Base-by-base conservation (phyloP, 1,284 basidiomycete species). In the Leccinum fuscescens region DNA sequence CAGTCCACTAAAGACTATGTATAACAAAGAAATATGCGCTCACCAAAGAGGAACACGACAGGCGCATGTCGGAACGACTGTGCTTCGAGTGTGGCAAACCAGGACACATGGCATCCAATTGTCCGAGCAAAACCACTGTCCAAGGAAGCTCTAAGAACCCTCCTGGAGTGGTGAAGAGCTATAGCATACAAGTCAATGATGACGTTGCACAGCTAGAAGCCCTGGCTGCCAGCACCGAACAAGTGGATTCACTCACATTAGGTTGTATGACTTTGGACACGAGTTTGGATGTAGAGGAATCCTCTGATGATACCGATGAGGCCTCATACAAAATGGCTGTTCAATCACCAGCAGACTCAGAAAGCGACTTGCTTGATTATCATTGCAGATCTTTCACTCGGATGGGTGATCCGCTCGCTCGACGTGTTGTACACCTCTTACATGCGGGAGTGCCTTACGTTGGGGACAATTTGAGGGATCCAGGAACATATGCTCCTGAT, bases 291-390 rank as follows among this genome's bases (percentile, higher is more conserved):
- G 27, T 0, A 27, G 27, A 27, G 7, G 27, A 27, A 8, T 27
- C 27, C 27, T 27, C 27, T 27, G 27, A 27, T 2, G 27, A 27
- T 7, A 8, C 27, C 0, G 27, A 27, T 2, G 27, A 27, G 7
- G 0, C 27, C 7, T 27, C 27, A 7, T 27, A 27, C 0, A 0
- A 27, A 0, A 27, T 0, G 27, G 27, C 27, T 27, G 27, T 0
- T 27, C 27, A 27, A 27, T 27, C 27, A 27, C 27, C 7, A 27
- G 27, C 27, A 27, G 27, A 27, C 27, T 27, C 27, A 27, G 27
- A 27, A 27, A 27, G 27, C 27, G 27, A 27, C 27, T 27, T 27
- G 27, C 27, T 27, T 0, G 27, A 7, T 27, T 27, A 27, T 7
- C 27, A 27, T 27, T 27, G 27, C 6, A 7, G 27, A 2, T 27